Conservation (phyloP, 2,329 filamentous ascomycete species). For the Balansia obtecta region DNA sequence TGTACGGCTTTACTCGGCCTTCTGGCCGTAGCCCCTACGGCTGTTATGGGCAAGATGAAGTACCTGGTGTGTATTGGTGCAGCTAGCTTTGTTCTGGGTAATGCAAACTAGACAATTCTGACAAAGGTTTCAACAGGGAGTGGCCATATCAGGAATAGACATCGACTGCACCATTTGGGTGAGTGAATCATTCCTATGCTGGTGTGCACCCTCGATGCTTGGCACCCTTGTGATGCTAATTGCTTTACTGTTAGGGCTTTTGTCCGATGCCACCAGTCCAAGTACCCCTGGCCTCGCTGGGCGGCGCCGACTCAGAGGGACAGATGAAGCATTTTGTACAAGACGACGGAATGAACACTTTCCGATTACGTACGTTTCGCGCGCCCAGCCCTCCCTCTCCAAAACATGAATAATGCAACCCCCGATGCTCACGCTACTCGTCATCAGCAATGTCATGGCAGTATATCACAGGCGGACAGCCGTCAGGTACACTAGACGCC, state of each 20-base stretch:
- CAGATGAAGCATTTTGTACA: constrained; percentile 48
- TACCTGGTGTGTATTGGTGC: constrained; percentile 11
- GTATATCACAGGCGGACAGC: constrained; percentile 39
- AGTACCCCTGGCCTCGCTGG: constrained; percentile 20
- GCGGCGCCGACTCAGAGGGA: constrained; percentile 26
- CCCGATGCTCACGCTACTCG: not conserved
- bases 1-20: not conserved
- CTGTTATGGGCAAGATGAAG: constrained; percentile 2
- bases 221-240: not conserved
- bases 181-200: constrained; percentile 7
- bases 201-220: not conserved
- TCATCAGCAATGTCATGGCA: constrained; percentile 38
- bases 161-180: constrained; percentile 36
- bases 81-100: too few species aligned
- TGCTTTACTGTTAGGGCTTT: constrained; percentile 17
- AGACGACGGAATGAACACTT: constrained; percentile 40
- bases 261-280: constrained; percentile 24
- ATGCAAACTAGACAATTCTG: too few species aligned
- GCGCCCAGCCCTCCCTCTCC: not conserved
- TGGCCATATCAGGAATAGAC: constrained; percentile 34
- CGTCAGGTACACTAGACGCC: constrained; percentile 36
- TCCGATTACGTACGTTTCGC: constrained; percentile 35
- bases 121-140: too few species aligned
- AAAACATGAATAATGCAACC: not conserved
- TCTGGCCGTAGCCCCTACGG: not conserved